Evolutionary conservation across 768 basidiomycete genomes (phyloP).

Genomic region (Boletus pseudo-olivaceus): DNA sequence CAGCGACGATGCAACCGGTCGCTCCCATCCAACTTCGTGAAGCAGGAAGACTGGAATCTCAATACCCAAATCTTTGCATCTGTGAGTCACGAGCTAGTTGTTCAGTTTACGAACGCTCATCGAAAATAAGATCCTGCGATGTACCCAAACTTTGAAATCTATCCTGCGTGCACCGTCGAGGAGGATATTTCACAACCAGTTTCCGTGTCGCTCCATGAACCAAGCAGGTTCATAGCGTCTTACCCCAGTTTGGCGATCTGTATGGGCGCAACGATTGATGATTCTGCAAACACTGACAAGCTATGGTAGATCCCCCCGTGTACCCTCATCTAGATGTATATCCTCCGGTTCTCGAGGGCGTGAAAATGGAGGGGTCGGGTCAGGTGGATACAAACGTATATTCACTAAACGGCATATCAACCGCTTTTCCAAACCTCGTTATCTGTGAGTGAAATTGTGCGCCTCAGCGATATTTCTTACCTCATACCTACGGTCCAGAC

Average conservation of each 20-base stretch:
- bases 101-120: conserved; percentile 2
- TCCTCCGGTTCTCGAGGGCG: conserved; percentile 18
- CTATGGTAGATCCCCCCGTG: conserved; percentile 32
- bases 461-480: not conserved
- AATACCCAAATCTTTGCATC: conserved; percentile 17
- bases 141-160: conserved; percentile 42
- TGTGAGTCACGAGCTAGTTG: conserved; percentile 10
- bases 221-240: conserved; percentile 1
- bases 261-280: conserved; percentile 14
- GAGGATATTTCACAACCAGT: not conserved
- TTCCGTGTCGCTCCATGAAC: not conserved
- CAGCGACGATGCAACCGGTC: not conserved
- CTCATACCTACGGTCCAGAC: conserved; percentile 27
- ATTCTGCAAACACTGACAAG: conserved; percentile 4
- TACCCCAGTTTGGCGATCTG: conserved; percentile 39
- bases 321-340: conserved; percentile 45
- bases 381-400: not conserved
- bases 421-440: conserved; percentile 13
- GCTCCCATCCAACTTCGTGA: conserved; percentile 6
- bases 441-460: conserved; percentile 12
- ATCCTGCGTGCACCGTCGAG: conserved; percentile 28
- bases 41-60: conserved; percentile 5
- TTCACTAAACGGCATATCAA: not conserved
- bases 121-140: conserved; percentile 32
- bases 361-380: not conserved